These are phyloP conservation scores for Mortierella sp. DNA, from an alignment of 371 early-diverging fungal species.

Conservation along the genomic window DNA sequence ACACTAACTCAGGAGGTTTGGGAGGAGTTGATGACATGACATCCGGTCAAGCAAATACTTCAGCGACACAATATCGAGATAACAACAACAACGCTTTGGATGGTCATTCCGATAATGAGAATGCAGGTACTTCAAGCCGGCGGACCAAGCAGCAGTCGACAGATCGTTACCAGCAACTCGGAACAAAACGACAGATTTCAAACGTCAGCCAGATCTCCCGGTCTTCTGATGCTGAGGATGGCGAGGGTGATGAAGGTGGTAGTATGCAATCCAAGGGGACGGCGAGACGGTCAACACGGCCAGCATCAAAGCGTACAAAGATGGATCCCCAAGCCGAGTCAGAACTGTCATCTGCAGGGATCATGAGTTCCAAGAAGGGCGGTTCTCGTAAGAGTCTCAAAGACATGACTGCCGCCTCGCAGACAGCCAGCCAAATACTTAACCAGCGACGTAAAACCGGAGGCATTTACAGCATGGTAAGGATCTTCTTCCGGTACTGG, in stretches of 20 bases:
- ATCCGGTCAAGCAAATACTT: not conserved
- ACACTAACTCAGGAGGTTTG: not conserved
- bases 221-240: slow-evolving; percentile 28
- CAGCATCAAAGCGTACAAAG: slow-evolving; percentile 40
- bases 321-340: slow-evolving; percentile 14
- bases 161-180: slow-evolving; percentile 3
- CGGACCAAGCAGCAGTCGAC: not conserved
- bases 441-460: slow-evolving; percentile 30
- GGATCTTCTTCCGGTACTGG: not conserved
- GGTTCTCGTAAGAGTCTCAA: slow-evolving; percentile 21
- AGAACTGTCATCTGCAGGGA: slow-evolving; percentile 23
- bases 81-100: not conserved
- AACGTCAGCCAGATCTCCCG: slow-evolving; percentile 49
- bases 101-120: not conserved
- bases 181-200: slow-evolving; percentile 43
- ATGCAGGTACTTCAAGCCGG: not conserved
- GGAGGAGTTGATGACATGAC: slow-evolving; percentile 10
- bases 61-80: not conserved
- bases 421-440: slow-evolving; percentile 11
- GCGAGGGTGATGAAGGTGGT: not conserved
- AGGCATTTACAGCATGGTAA: slow-evolving; percentile 56
- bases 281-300: not conserved
- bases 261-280: not conserved
- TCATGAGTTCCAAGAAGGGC: slow-evolving; percentile 26
- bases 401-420: slow-evolving; percentile 23